phyloP scores from a whole-genome alignment of 2,329 filamentous ascomycete genomes.

The Spiromastix sp. region DNA sequence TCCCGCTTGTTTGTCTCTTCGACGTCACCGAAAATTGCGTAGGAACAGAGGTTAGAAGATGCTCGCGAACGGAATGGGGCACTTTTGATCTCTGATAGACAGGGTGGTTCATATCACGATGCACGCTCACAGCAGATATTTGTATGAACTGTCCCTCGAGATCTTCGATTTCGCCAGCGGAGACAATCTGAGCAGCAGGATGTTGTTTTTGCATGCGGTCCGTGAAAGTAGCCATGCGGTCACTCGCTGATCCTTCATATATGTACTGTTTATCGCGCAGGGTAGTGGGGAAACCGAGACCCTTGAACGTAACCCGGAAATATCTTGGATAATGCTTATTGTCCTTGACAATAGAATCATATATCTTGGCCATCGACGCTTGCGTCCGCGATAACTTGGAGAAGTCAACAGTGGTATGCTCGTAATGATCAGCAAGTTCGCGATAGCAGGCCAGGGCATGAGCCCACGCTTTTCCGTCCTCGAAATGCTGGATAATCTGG shows the following conservation, averaged over 20 bases:
- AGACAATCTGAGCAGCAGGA: conserved; percentile 71
- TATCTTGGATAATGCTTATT: conserved; percentile 72
- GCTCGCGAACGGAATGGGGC: conserved; percentile 73
- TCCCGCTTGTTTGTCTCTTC: conserved; percentile 57
- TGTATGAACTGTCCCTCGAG: conserved; percentile 86
- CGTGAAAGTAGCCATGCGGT: conserved; percentile 71
- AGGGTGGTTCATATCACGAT: conserved; percentile 71
- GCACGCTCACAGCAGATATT: conserved; percentile 67
- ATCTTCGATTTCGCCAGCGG: conserved; percentile 59
- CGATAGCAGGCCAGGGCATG: conserved; percentile 79
- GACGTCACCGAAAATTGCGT: conserved; percentile 67
- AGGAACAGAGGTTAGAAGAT: conserved; percentile 69
- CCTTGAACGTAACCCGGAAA: conserved; percentile 83
- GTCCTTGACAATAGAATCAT: conserved; percentile 77
- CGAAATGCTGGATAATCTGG: conserved; percentile 87
- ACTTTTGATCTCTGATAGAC: conserved; percentile 85
- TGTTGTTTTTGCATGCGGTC: conserved; percentile 89
- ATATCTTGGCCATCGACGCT: conserved; percentile 81
- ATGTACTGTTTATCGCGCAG: conserved; percentile 86
- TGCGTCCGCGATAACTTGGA: conserved; percentile 81
- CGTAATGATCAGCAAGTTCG: conserved; percentile 85
- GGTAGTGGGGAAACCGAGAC: conserved; percentile 72
- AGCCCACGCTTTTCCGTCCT: conserved; percentile 89
- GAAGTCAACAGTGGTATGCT: conserved; percentile 82
- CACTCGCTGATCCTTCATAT: conserved; percentile 69